Base-by-base conservation (phyloP, 2,329 filamentous ascomycete species). In the Hypoxylon sp. region DNA sequence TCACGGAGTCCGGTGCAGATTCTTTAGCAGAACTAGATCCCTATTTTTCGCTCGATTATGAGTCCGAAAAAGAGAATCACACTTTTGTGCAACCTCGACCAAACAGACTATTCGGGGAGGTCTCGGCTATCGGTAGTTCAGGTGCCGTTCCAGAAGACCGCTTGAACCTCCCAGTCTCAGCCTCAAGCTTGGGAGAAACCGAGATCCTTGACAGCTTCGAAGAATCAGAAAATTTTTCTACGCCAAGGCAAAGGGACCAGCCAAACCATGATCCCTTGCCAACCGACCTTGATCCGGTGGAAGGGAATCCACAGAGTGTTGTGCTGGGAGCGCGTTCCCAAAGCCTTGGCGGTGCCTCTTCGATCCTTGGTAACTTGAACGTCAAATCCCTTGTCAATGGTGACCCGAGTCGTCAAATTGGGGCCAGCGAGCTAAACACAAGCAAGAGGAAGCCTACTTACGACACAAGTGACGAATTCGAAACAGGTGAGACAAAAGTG, bases 21-120 rank as follows among this genome's bases (percentile, higher is more conserved):
- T 68, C 69, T 51, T 45, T 74, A n/a, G 70, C 64, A 34, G 78
- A 78, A 23, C 74, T 74, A 56, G 64, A 80, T 8, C 74, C 82
- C 2, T 79, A 80, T 59, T 80, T 79, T 52, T 84, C 82, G 0
- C 77, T 80, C 70, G 79, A 79, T 67, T 92, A 91, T 69, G 90
- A 93, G 64, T 93, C 91, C 3, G 92, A 94, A 76, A 93, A 93
- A 73, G 91, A 94, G 76, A 94, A 92, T 6, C 86, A 87, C 52
- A 90, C 91, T 77, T 88, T 91, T 48, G 89, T 88, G 79, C 88
- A 76, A 43, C 70, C 73, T 11, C 78, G 77, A 4, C 77, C 75
- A 2, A 81, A 77, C 2, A 80, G 81, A 8, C 75, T 88, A 1
- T 88, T 87, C 73, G 86, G 86, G 2, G 86, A 88, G 65, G 83